Evolutionary conservation across 2,329 filamentous ascomycete species (phyloP), one percentile per base, ranked within the genome.

Genomic region (Fusarium sp.): DNA sequence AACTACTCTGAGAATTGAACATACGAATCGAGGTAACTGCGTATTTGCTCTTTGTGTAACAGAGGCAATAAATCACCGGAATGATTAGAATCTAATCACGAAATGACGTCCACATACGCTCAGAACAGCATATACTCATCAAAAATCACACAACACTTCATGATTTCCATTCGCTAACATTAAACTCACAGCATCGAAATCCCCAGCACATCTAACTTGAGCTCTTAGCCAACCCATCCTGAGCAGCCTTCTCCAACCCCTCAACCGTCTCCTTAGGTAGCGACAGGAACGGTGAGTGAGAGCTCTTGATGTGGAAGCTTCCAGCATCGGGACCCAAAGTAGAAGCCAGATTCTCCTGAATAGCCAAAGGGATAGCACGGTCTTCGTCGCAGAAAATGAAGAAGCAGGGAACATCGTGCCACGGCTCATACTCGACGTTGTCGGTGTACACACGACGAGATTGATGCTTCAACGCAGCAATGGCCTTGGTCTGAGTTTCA

Each of bases 281-380:
- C 5, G 66, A 69, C 8, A 69, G 24, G 44, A 68, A 69, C 3
- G 66, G 66, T 0, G 64, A 69, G 65, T 69, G 66, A 11, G 64
- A 69, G 12, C 38, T 32, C 15, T 38, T 32, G 13, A 62, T 38
- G 2, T 68, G 65, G 3, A 63, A 68, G 32, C 24, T 48, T 20
- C 42, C 51, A 0, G 64, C 39, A 3, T 63, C 9, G 7, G 65
- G 34, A 0, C 66, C 66, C 5, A 69, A 8, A 4, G 62, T 15
- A 17, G 44, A 26, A 14, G 64, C 64, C 39, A 69, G 8, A 7
- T 68, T 55, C 20, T 69, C 30, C 7, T 69, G 66, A 1, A 69
- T 51, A 8, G 50, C n/a, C 12, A 62, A 20, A n/a, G 66, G 56
- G 8, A 69, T 44, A 20, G 66, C 65, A 1, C 52, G 45, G 1